These are phyloP conservation scores for Monosiga brevicollis DNA, from an alignment of 78 protist genomes.

Conservation along the genomic window DNA sequence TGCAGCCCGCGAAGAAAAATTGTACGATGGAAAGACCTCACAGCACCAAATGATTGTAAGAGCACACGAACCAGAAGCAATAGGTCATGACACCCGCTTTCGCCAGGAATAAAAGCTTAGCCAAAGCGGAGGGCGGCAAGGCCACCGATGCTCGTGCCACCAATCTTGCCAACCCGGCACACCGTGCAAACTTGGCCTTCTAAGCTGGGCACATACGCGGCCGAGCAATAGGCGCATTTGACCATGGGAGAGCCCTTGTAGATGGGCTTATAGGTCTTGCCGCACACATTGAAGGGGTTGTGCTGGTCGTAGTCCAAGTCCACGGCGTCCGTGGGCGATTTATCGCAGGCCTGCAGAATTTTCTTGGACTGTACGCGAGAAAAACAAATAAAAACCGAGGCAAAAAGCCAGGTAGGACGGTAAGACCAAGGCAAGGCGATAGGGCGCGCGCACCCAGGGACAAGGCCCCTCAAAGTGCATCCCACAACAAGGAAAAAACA, in stretches of 20 bases:
- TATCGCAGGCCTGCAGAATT: slow-evolving; percentile 50
- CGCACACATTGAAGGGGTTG: slow-evolving; percentile 82
- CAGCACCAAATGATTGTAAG: neutral
- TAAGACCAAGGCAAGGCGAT: too few relatives aligned
- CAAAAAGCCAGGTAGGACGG: neutral
- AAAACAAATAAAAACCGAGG: neutral
- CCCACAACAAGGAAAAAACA: too few relatives aligned
- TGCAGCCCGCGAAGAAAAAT: neutral
- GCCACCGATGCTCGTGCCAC: slow-evolving; percentile 3
- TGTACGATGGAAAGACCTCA: neutral
- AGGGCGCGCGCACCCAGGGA: too few relatives aligned
- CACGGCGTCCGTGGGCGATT: slow-evolving; percentile 21
- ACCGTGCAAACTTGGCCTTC: slow-evolving; percentile 53
- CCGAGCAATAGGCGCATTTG: slow-evolving; percentile 61
- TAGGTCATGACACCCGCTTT: neutral
- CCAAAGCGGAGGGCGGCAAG: neutral
- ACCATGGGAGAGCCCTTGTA: slow-evolving; percentile 57
- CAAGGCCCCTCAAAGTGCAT: too few relatives aligned
- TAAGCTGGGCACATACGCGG: slow-evolving; percentile 46
- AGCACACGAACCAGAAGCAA: neutral
- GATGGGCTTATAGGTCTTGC: slow-evolving; percentile 50
- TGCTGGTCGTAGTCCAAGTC: slow-evolving; percentile 66
- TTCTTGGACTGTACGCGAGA: slow-evolving; percentile 44
- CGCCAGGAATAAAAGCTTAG: neutral
- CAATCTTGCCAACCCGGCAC: slow-evolving; percentile 48